phyloP scores from a whole-genome alignment of 768 basidiomycete species.

The Boletus insuetus region DNA sequence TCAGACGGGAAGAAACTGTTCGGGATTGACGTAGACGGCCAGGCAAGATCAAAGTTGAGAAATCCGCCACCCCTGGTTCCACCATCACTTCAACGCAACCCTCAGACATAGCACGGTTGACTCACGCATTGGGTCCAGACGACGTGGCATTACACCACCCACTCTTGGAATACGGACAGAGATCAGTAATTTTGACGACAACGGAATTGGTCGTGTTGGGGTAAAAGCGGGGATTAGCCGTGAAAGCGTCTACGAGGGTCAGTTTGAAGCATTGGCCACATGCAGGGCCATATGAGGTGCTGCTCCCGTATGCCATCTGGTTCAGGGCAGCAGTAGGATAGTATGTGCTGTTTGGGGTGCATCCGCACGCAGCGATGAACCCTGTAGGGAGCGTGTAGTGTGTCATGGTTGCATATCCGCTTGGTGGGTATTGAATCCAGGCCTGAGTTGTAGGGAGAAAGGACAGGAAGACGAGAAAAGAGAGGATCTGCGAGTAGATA shows the following conservation, averaged over 20 bases:
- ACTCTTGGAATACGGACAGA: conserved; percentile 61
- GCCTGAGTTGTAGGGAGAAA: conserved; percentile 24
- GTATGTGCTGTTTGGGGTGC: conserved; percentile 57
- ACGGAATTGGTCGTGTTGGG: conserved; percentile 59
- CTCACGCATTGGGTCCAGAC: conserved; percentile 61
- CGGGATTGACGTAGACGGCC: conserved; percentile 69
- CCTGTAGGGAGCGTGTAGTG: conserved; percentile 55
- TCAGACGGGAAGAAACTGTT: conserved; percentile 75
- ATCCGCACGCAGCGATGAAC: conserved; percentile 71
- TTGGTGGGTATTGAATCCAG: conserved; percentile 65
- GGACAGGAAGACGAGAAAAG: conserved; percentile 22
- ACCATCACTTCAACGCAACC: not conserved
- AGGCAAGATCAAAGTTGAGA: conserved; percentile 83
- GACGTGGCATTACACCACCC: conserved; percentile 75
- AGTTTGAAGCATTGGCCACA: conserved; percentile 82
- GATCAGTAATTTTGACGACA: conserved; percentile 75
- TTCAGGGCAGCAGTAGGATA: conserved; percentile 81
- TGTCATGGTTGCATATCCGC: conserved; percentile 74
- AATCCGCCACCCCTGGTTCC: conserved; percentile 56
- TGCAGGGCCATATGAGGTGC: conserved; percentile 64
- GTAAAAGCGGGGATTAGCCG: conserved; percentile 65
- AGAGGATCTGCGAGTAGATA: conserved; percentile 18
- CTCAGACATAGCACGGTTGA: not conserved
- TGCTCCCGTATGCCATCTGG: conserved; percentile 78
- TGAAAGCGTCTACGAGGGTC: conserved; percentile 67